phyloP scores from a whole-genome alignment of 768 basidiomycete species.

The Piloderma croceum region DNA sequence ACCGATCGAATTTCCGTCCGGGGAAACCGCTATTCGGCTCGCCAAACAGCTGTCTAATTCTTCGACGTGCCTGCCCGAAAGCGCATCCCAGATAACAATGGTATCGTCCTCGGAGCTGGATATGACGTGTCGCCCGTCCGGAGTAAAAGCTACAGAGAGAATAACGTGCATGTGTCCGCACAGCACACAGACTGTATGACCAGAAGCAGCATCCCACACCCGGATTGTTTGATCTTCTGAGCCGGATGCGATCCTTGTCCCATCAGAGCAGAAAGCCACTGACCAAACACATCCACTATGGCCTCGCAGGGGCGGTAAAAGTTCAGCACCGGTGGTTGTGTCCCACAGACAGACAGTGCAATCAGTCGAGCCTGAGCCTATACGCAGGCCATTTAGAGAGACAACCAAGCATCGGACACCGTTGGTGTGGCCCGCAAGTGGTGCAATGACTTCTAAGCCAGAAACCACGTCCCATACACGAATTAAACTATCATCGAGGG shows the following conservation, averaged over 20 bases:
- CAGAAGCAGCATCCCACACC: conserved; percentile 13
- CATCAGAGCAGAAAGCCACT: conserved; percentile 18
- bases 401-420: conserved; percentile 17
- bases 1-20: neutral
- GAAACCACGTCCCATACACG: conserved; percentile 16
- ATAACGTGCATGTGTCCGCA: conserved; percentile 15
- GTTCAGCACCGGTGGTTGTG: conserved; percentile 19
- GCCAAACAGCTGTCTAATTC: too few relatives aligned
- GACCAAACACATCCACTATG: conserved; percentile 12
- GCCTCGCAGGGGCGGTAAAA: conserved; percentile 6
- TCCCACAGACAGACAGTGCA: conserved; percentile 35
- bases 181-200: conserved; percentile 5
- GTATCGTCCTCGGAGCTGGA: conserved; percentile 16
- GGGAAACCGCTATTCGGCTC: too few relatives aligned
- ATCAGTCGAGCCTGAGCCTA: conserved; percentile 34
- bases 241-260: conserved; percentile 14
- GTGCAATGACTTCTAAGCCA: neutral
- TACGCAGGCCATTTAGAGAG: conserved; percentile 17
- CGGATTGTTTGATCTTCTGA: conserved; percentile 18
- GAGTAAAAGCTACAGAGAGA: conserved; percentile 14
- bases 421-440: conserved; percentile 11
- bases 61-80: too few relatives aligned
- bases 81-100: conserved; percentile 19
- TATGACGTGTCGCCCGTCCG: conserved; percentile 12
- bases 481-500: conserved; percentile 16